Conservation (phyloP, 805 yeast genomes). For the Candida germanica region DNA sequence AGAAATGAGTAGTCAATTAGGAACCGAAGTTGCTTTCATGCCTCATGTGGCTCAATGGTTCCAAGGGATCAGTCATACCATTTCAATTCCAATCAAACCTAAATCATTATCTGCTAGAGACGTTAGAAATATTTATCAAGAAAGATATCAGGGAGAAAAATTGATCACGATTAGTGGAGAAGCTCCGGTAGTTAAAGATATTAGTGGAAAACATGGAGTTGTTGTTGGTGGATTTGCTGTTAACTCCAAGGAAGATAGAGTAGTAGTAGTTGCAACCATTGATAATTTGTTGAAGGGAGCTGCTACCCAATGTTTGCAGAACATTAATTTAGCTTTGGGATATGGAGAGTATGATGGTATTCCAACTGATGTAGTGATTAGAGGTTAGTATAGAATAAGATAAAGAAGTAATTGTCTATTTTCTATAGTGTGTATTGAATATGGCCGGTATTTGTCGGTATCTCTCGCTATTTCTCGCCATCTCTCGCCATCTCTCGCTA, state of each 20-base stretch:
- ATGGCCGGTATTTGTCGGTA: not conserved
- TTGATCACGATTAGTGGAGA: slow-evolving; percentile 85
- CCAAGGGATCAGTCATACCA: slow-evolving; percentile 94
- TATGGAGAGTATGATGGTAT: slow-evolving; percentile 95
- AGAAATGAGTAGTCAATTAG: slow-evolving; percentile 82
- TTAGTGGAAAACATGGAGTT: slow-evolving; percentile 91
- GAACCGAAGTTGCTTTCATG: slow-evolving; percentile 76
- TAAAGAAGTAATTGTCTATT: too few species aligned
- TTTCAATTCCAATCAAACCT: slow-evolving; percentile 77
- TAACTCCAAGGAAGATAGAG: slow-evolving; percentile 81
- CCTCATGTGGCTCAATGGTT: slow-evolving; percentile 99
- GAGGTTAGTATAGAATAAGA: too few species aligned
- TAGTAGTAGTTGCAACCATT: slow-evolving; percentile 90
- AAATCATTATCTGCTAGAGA: slow-evolving; percentile 73
- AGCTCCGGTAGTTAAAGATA: slow-evolving; percentile 88
- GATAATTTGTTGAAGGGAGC: slow-evolving; percentile 98
- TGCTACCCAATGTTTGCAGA: slow-evolving; percentile 96
- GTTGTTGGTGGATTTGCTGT: slow-evolving; percentile 96
- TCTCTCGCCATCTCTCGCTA: not conserved
- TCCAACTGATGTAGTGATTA: slow-evolving; percentile 62
- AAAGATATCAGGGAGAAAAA: slow-evolving; percentile 82
- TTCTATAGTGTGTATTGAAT: too few species aligned
- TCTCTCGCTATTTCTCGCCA: not conserved
- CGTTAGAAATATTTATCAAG: slow-evolving; percentile 80
- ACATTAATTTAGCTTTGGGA: slow-evolving; percentile 84